Evolutionary conservation across 2,329 filamentous ascomycete genomes (phyloP).

Genomic region (Cercospora brassicicola): DNA sequence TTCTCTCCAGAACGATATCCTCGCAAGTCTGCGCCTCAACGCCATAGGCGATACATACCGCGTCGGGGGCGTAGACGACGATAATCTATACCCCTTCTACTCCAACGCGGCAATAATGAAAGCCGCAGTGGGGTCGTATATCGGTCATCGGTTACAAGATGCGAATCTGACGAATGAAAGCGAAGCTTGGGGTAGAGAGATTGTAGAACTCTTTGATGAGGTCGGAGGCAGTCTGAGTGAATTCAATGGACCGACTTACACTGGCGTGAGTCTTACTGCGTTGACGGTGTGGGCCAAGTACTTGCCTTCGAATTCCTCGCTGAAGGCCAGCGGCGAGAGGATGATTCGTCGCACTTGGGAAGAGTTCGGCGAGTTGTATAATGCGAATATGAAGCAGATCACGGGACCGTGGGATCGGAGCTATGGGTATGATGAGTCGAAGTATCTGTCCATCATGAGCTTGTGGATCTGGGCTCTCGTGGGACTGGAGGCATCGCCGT

Average conservation of each 20-base stretch:
- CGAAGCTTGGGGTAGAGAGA: conserved; percentile 57
- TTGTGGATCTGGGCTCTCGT: conserved; percentile 61
- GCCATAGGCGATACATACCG: conserved; percentile 62
- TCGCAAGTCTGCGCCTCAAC: conserved; percentile 56
- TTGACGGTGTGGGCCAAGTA: conserved; percentile 63
- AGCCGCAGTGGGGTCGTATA: conserved; percentile 62
- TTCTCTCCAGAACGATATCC: conserved; percentile 47
- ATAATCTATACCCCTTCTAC: conserved; percentile 64
- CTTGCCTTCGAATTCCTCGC: conserved; percentile 54
- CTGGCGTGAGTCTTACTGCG: conserved; percentile 61
- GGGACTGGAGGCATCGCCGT: conserved; percentile 48
- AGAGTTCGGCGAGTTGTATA: conserved; percentile 55
- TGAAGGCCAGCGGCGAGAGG: conserved; percentile 53
- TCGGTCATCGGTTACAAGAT: conserved; percentile 55
- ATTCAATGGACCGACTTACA: conserved; percentile 64
- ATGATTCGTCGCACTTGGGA: conserved; percentile 59
- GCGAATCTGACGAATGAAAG: conserved; percentile 60
- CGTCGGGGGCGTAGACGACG: conserved; percentile 59
- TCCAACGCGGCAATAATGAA: conserved; percentile 64
- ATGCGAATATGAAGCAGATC: conserved; percentile 60
- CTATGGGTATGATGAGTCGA: conserved; percentile 65
- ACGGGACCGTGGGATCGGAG: conserved; percentile 65
- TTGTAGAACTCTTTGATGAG: conserved; percentile 58
- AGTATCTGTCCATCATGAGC: conserved; percentile 59
- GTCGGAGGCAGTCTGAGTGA: conserved; percentile 59